These are phyloP conservation scores for Phytophthora syringae DNA, from an alignment of 352 stramenopile genomes.

Conservation along the genomic window DNA sequence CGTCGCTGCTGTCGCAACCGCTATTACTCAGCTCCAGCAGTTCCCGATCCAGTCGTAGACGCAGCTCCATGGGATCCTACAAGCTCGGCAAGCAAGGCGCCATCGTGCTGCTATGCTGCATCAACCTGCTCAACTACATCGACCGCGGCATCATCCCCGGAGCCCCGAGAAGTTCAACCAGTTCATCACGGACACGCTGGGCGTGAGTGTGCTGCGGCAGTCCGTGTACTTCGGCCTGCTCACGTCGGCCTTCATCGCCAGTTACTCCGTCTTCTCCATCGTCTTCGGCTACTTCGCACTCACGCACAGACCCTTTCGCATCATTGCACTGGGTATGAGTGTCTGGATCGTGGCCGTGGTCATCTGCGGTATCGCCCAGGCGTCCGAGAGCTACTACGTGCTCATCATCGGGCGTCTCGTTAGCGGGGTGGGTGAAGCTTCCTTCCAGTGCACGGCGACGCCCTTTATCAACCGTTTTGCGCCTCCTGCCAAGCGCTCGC, in stretches of 20 bases:
- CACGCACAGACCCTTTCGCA: slow-evolving; percentile 87
- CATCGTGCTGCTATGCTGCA: slow-evolving; percentile 87
- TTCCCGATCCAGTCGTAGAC: not conserved
- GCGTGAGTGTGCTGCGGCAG: slow-evolving; percentile 64
- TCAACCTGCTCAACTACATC: slow-evolving; percentile 95
- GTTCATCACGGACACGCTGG: slow-evolving; percentile 89
- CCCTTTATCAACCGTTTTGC: slow-evolving; percentile 94
- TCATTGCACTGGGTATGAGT: slow-evolving; percentile 89
- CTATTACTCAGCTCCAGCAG: slow-evolving; percentile 16
- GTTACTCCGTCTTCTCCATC: slow-evolving; percentile 92
- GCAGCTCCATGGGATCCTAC: slow-evolving; percentile 8
- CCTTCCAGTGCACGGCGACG: slow-evolving; percentile 93
- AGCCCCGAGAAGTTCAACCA: slow-evolving; percentile 91
- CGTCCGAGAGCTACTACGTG: slow-evolving; percentile 87
- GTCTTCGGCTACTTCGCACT: slow-evolving; percentile 92
- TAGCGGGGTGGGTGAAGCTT: slow-evolving; percentile 91
- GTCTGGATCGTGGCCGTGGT: slow-evolving; percentile 92
- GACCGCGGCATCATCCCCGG: slow-evolving; percentile 96
- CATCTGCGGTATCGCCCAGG: slow-evolving; percentile 83
- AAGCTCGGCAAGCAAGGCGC: slow-evolving; percentile 60
- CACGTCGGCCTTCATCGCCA: slow-evolving; percentile 94
- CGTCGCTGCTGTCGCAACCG: slow-evolving; percentile 37
- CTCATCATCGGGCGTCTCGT: slow-evolving; percentile 89
- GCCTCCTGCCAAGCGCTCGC: slow-evolving; percentile 61
- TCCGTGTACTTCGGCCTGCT: slow-evolving; percentile 89